Conservation (phyloP, 106 monocot species). For the Apostasia ramifera region DNA sequence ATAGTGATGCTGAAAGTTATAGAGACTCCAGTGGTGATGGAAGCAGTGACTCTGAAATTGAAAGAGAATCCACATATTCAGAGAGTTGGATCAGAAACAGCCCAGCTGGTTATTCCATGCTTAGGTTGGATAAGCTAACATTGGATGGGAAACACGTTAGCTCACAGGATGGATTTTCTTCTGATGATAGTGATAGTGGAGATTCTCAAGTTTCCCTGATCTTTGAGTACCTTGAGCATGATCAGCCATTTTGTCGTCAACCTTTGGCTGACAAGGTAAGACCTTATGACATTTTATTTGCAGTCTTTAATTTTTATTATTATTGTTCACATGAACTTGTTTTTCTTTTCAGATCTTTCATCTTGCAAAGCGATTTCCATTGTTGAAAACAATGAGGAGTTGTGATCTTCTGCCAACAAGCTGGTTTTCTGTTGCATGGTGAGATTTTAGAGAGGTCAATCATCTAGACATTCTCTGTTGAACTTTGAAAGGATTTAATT, state of each 20-base stretch:
- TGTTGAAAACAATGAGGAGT: conserved; percentile 47
- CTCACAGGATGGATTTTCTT: conserved; percentile 38
- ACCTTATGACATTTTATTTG: background rate
- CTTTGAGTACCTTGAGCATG: conserved; percentile 59
- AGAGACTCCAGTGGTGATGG: conserved; percentile 59
- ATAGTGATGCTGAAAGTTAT: conserved; percentile 42
- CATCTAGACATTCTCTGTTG: background rate
- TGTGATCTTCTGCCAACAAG: conserved; percentile 63
- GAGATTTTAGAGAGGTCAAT: background rate
- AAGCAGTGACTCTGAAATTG: conserved; percentile 64
- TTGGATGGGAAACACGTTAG: conserved; percentile 17
- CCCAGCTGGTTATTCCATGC: background rate
- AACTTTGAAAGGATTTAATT: background rate
- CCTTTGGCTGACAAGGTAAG: conserved; percentile 69
- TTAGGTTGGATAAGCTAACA: conserved; percentile 26
- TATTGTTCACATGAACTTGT: conserved; percentile 3
- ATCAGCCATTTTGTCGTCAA: conserved; percentile 57
- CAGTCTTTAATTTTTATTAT: conserved; percentile 1
- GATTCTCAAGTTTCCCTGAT: conserved; percentile 32
- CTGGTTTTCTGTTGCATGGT: conserved; percentile 92
- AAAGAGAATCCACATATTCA: conserved; percentile 29
- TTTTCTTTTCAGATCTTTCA: conserved; percentile 29
- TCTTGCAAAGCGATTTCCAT: conserved; percentile 47
- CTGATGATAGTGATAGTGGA: conserved; percentile 48
- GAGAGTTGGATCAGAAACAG: conserved; percentile 11